Base-by-base conservation (phyloP, 805 yeast species). In the Candida bentonensis region DNA sequence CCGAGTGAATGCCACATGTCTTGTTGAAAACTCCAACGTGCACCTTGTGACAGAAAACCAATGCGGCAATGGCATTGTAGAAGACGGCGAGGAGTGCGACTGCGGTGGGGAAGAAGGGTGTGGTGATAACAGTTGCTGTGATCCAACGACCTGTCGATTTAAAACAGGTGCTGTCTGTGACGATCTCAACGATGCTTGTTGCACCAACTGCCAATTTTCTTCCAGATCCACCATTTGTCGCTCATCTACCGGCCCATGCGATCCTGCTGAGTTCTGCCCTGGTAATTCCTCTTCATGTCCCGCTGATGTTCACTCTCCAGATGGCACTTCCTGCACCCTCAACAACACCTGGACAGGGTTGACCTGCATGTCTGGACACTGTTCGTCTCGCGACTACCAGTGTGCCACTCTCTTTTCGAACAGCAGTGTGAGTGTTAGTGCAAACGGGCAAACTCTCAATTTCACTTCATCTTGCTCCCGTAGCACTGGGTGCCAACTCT, bases 61-160 rank as follows among this genome's bases (percentile, higher is more conserved):
- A 17, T 62, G 66, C 40, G 66, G 66, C 2, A 62, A 62, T 46
- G 66, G 66, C 4, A 61, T 62, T 41, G 66, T 62, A 2, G 66
- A 62, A 43, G 65, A 56, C 17, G 66, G 66, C 17, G 66, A 62
- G 47, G 65, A 62, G 17, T 62, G 66, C 44, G 66, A 62, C 44
- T 62, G 66, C 43, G 66, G 66, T 9, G 63, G 63, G n/a, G 56
- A 23, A 7, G 58, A 52, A 11, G 64, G 63, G 2, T 62, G 66
- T 42, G 49, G 47, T 17, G 47, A 40, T 34, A 54, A 58, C 45
- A 21, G 53, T 15, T 60, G 64, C 45, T 60, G 64, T 26, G 62
- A 60, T 41, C 58, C 61, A n/a, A 45, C 39, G 15, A 60, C 64
- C 5, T 60, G 64, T 51, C 54, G 50, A 50, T 54, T 56, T 45